Percentiles rank a stretch among this genome's conserved stretches.
phyloP scores from a whole-genome alignment of 495 filamentous ascomycete species.

The Xylaria grammica region DNA sequence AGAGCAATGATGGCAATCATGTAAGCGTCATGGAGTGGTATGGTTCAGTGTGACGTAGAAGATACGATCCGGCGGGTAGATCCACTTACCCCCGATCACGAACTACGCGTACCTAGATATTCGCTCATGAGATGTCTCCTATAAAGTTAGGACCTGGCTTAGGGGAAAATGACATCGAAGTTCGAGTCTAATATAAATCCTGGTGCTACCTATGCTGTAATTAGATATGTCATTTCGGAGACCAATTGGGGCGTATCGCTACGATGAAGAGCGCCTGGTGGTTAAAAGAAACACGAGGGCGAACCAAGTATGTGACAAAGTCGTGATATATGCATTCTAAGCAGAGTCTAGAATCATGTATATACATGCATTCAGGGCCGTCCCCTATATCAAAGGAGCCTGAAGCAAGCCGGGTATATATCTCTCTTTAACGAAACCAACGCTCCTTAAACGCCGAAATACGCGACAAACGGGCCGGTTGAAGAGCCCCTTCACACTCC shows the following conservation, averaged over 20 bases:
- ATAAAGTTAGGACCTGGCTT: background rate
- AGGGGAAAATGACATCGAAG: background rate
- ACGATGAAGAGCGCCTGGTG: too few species aligned
- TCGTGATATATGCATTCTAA: background rate
- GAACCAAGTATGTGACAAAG: background rate
- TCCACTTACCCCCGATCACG: background rate
- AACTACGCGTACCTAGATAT: background rate
- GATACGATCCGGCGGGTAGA: background rate
- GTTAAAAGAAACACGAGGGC: background rate
- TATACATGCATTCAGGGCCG: background rate
- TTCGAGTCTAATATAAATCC: background rate
- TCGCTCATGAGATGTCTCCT: background rate
- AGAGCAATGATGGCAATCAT: slow-evolving; percentile 1
- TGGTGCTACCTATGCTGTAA: too few species aligned
- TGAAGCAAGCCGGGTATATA: slow-evolving; percentile 8
- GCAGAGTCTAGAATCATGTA: background rate
- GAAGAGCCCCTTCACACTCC: background rate
- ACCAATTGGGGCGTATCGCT: too few species aligned
- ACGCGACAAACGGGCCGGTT: background rate
- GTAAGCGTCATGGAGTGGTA: slow-evolving; percentile 15
- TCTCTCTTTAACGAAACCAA: background rate
- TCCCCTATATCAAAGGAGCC: background rate
- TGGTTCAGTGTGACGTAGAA: slow-evolving; percentile 7
- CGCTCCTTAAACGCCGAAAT: slow-evolving; percentile 9
- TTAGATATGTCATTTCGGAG: too few species aligned